Evolutionary conservation across 495 filamentous ascomycete genomes (phyloP), one percentile per base, ranked within the genome.

Genomic region (Trypethelium eluteriae): DNA sequence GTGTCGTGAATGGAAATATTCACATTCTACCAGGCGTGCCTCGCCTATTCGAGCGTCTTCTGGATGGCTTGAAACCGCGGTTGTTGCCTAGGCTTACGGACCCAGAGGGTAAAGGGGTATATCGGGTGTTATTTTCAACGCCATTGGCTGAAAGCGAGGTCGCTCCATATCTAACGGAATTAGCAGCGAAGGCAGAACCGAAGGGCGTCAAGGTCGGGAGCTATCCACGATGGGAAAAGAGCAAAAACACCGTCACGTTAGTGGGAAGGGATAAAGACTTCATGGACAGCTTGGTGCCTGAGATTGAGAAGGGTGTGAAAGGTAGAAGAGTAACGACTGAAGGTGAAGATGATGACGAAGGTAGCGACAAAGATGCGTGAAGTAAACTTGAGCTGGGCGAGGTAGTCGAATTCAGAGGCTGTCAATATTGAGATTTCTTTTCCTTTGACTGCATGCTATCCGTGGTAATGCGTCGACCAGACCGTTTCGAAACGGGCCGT

Each of bases 1-100:
- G 84, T 5, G 84, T 94, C 11, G 89, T 96, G 10, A 96, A 96
- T 74, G 89, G 90, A 41, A 98, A 98, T 73, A 78, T 98, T 11
- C 89, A 98, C 75, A 92, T 98, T 63, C 82, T 98, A 1, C 94
- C 94, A 0, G 94, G 94, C 35, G 87, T 98, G 11, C 94, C 94
- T 2, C 81, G 85, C 38, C 79, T 98, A 0, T 98, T 98, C 71
- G 85, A 89, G 76, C 78, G 78, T 32, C 79, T 97, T 41, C 81
- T 98, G 2, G 84, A 91, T 47, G 85, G 89, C 16, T 76, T 97
- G 67, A 92, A 89, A 74, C 84, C 88, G 0, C 66, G 77, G 34
- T 74, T 97, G 39, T 73, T 86, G 6, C 88, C 88, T 11, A 81
- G 90, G 9, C 75, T 96, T 64, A 80, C 81, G 5, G 86, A 95